phyloP scores from a whole-genome alignment of 768 basidiomycete genomes.

The Clathrus columnatus region DNA sequence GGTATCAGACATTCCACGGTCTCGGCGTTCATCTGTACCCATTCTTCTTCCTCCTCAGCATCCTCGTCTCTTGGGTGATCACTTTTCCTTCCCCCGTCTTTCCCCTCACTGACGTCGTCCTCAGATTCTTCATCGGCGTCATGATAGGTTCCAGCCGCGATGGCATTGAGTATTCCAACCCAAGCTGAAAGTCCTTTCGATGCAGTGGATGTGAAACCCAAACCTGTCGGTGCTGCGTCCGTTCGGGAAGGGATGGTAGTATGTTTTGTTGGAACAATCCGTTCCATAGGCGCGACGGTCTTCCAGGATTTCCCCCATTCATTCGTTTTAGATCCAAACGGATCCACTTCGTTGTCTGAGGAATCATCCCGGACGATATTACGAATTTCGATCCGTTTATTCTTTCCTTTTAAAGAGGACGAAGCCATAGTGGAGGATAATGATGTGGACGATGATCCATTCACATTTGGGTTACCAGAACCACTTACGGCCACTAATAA shows the following conservation, averaged over 20 bases:
- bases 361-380: conserved; percentile 4
- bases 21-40: conserved; percentile 65
- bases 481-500: conserved; percentile 67
- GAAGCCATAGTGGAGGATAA: conserved; percentile 44
- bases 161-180: conserved; percentile 1
- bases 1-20: conserved; percentile 94
- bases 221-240: conserved; percentile 12
- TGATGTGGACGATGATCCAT: conserved; percentile 34
- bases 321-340: neutral
- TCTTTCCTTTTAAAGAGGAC: conserved; percentile 49
- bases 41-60: conserved; percentile 34
- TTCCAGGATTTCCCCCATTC: conserved; percentile 68
- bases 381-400: conserved; percentile 29
- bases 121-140: conserved; percentile 43
- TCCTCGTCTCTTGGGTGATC: conserved; percentile 12
- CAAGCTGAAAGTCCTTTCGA: conserved; percentile 1
- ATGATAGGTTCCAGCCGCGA: conserved; percentile 35
- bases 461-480: conserved; percentile 16
- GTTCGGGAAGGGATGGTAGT: conserved; percentile 13
- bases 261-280: conserved; percentile 14
- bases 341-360: neutral
- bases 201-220: conserved; percentile 12
- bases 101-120: conserved; percentile 7
- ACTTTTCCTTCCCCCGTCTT: neutral
- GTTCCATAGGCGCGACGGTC: conserved; percentile 55